Base-by-base conservation (phyloP, 352 stramenopile genomes). In the Phytophthora citricola region DNA sequence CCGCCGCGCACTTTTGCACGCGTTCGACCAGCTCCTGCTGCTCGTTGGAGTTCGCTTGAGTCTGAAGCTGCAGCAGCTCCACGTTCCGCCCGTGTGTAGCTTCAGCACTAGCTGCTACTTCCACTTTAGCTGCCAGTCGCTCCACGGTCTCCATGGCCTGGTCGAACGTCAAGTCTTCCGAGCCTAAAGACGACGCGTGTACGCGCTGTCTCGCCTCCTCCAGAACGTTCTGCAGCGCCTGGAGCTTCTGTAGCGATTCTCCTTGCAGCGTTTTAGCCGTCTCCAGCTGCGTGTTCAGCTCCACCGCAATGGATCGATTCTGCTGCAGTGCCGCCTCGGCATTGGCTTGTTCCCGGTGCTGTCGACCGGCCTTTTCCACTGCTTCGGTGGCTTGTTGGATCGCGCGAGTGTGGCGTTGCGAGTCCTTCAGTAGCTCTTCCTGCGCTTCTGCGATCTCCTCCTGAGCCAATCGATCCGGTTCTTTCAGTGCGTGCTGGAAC, bases 381-480 rank as follows among this genome's bases (percentile, higher is more conserved):
- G 83, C 83, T 14, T 86, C 78, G 0, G 73, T 75, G 4, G 83
- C 83, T 4, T 71, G 58, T n/a, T 71, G 58, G 44, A 90, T 74
- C 2, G 78, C 83, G 20, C 73, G 67, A 31, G 72, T 71, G 27
- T 86, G 72, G 1, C 70, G 56, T 34, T 81, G 68, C 3, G 65
- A 51, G 36, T 92, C 82, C 0, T 62, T 26, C 15, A 75, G 31
- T 0, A 94, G 50, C 26, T 88, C 73, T 3, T 73, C 67, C 58
- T 93, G 86, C 2, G 79, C 81, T 22, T 92, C 82, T 5, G 87
- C 75, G 55, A 94, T 92, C 58, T 94, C 86, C 15, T 94, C 86
- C 40, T 89, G 71, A 1, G 85, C 76, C 46, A 94, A 83, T 2
- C 86, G 86, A 24, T 91, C 66, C 1, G 86, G 86, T 57, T 94